Percentiles rank a stretch among this genome's conserved stretches.
Evolutionary conservation across 2,329 filamentous ascomycete genomes (phyloP).

Genomic region (Fusarium tricinctum): DNA sequence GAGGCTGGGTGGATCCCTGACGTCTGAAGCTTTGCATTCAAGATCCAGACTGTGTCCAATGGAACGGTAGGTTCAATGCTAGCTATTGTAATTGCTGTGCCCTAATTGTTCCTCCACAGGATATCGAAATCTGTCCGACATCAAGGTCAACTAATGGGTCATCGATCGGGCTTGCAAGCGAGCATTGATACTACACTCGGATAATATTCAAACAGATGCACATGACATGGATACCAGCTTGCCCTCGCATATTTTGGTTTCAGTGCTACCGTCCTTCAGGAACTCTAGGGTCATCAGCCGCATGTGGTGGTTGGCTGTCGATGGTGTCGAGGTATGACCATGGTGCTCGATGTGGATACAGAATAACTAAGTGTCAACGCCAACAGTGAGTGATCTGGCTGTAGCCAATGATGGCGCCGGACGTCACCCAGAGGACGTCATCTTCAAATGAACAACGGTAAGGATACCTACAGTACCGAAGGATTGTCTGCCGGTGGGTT

Average conservation of each 20-base stretch:
- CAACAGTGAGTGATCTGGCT: slow-evolving; percentile 39
- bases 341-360: slow-evolving; percentile 44
- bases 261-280: slow-evolving; percentile 28
- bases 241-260: slow-evolving; percentile 26
- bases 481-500: slow-evolving; percentile 32
- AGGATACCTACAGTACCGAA: slow-evolving; percentile 16
- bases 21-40: slow-evolving; percentile 42
- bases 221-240: slow-evolving; percentile 17
- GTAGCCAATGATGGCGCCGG: slow-evolving; percentile 36
- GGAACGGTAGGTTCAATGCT: slow-evolving; percentile 43
- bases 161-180: background rate
- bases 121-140: slow-evolving; percentile 6
- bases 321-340: slow-evolving; percentile 44
- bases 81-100: slow-evolving; percentile 45
- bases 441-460: slow-evolving; percentile 29
- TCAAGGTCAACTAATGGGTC: background rate
- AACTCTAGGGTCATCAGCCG: slow-evolving; percentile 34
- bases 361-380: slow-evolving; percentile 45
- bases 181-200: background rate
- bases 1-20: slow-evolving; percentile 48
- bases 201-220: slow-evolving; percentile 8
- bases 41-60: slow-evolving; percentile 46
- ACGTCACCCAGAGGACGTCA: slow-evolving; percentile 49
- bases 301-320: slow-evolving; percentile 37
- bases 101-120: slow-evolving; percentile 51